These are phyloP conservation scores for Sungouiozyma intestinalis DNA, from an alignment of 805 yeast genomes.

Conservation along the genomic window DNA sequence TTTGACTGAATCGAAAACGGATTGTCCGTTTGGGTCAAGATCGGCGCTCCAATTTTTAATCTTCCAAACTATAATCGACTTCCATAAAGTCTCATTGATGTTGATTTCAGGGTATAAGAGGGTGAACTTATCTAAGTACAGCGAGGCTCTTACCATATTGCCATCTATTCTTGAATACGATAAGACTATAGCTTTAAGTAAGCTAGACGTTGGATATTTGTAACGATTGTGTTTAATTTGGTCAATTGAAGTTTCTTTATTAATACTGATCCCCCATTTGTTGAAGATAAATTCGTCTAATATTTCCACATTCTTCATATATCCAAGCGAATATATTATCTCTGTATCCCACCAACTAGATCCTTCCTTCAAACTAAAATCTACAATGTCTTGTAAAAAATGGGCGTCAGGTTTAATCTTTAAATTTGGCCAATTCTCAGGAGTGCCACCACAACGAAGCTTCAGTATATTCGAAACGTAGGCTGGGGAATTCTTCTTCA, in stretches of 20 bases:
- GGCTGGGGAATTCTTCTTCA: constrained; percentile 8
- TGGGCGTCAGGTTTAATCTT: constrained; percentile 6
- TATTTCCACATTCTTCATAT: constrained; percentile 10
- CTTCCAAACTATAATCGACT: constrained; percentile 15
- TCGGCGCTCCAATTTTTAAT: background rate
- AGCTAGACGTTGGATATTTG: constrained; percentile 11
- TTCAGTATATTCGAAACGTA: constrained; percentile 16
- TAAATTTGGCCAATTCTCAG: constrained; percentile 11
- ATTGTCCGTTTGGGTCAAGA: background rate
- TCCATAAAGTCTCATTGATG: constrained; percentile 20
- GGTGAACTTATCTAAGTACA: constrained; percentile 13
- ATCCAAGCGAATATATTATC: constrained; percentile 19
- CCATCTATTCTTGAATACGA: constrained; percentile 12
- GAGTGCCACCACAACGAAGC: constrained; percentile 22
- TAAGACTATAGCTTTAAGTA: constrained; percentile 15
- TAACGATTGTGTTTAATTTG: background rate
- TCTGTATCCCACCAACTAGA: constrained; percentile 12
- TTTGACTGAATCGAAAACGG: background rate
- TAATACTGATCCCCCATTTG: constrained; percentile 12
- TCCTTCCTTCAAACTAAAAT: constrained; percentile 5
- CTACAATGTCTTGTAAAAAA: constrained; percentile 9
- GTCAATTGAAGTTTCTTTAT: background rate
- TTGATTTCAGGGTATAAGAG: constrained; percentile 13
- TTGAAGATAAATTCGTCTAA: constrained; percentile 12
- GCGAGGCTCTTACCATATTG: constrained; percentile 9